phyloP scores from a whole-genome alignment of 176 grass and related monocot genomes.

The Oropetium thomaeum region DNA sequence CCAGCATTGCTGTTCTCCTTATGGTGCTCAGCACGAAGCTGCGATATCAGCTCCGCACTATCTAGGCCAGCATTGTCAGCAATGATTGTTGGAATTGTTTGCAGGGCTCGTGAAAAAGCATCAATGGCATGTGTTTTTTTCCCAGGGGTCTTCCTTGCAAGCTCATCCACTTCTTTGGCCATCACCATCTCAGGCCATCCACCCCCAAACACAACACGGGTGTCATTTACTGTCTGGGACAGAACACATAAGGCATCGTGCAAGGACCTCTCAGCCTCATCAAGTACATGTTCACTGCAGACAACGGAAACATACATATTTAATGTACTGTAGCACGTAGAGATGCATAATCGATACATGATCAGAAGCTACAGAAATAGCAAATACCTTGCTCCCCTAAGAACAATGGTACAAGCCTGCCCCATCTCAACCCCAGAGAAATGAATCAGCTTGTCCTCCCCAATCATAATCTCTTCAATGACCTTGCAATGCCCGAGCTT shows the following conservation, averaged over 20 bases:
- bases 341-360: not conserved
- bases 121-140: too few relatives aligned
- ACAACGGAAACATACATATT: constrained; percentile 6
- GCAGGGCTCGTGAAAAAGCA: too few relatives aligned
- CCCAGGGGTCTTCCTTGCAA: too few relatives aligned
- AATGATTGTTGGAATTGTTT: too few relatives aligned
- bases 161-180: too few relatives aligned
- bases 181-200: too few relatives aligned
- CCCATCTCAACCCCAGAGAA: constrained; percentile 88
- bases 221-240: constrained; percentile 89
- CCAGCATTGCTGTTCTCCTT: constrained; percentile 65
- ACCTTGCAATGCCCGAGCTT: constrained; percentile 94
- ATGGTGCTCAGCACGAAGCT: constrained; percentile 96
- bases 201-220: constrained; percentile 76
- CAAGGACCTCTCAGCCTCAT: constrained; percentile 93
- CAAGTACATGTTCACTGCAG: constrained; percentile 79
- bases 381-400: constrained; percentile 83
- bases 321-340: too few relatives aligned
- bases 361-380: not conserved
- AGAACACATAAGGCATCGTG: constrained; percentile 91
- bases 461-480: constrained; percentile 99
- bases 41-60: constrained; percentile 84
- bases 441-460: constrained; percentile 84
- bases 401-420: constrained; percentile 92
- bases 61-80: too few relatives aligned